phyloP scores from a whole-genome alignment of 805 yeast genomes.

The Teunomyces panamensis region DNA sequence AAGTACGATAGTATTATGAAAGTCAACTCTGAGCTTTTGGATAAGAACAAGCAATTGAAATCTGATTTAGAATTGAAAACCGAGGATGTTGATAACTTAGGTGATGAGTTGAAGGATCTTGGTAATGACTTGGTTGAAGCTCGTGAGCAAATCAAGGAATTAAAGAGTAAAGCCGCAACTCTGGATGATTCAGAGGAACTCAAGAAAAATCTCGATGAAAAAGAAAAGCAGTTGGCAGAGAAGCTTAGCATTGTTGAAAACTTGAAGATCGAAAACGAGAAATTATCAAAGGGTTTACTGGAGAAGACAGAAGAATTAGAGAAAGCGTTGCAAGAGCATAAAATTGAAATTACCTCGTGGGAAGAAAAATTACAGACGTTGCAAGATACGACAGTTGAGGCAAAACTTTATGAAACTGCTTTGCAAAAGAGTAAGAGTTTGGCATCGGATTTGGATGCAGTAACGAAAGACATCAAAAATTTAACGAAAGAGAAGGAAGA shows the following conservation, averaged over 20 bases:
- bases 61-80: conserved; percentile 36
- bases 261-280: conserved; percentile 15
- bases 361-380: background rate
- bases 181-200: background rate
- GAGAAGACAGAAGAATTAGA: background rate
- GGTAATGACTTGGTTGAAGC: conserved; percentile 80
- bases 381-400: background rate
- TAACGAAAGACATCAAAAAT: conserved; percentile 20
- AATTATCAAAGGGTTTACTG: conserved; percentile 6
- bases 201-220: conserved; percentile 2
- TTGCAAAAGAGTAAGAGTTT: background rate
- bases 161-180: conserved; percentile 10
- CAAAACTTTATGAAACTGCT: background rate
- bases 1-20: conserved; percentile 10
- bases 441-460: background rate
- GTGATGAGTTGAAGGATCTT: conserved; percentile 72
- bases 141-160: conserved; percentile 52
- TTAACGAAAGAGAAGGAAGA: conserved; percentile 37
- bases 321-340: background rate
- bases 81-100: conserved; percentile 66
- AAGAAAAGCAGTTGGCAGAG: conserved; percentile 4
- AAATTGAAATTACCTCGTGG: background rate
- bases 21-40: conserved; percentile 15
- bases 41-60: conserved; percentile 17
- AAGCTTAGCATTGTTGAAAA: conserved; percentile 6